phyloP scores from a whole-genome alignment of 2,329 filamentous ascomycete genomes.

The Hymenoscyphus albidus region DNA sequence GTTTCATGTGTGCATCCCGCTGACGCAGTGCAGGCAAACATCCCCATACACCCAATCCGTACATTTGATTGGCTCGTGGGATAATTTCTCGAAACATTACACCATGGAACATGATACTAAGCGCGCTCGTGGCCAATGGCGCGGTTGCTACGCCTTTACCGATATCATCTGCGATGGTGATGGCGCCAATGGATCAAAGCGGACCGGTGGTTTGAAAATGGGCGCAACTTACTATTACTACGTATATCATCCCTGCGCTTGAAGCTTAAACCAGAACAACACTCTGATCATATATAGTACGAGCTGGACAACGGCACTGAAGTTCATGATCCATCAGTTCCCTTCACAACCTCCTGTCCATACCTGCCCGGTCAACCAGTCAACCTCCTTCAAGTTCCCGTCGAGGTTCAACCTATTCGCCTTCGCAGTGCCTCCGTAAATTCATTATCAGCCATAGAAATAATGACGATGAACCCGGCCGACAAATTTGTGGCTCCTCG shows the following conservation, averaged over 20 bases:
- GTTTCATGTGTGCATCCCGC: slow-evolving; percentile 13
- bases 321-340: slow-evolving; percentile 66
- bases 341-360: slow-evolving; percentile 75
- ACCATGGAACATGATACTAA: slow-evolving; percentile 75
- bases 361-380: slow-evolving; percentile 83
- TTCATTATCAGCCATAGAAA: slow-evolving; percentile 54
- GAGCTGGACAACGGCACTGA: slow-evolving; percentile 76
- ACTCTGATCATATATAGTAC: slow-evolving; percentile 55
- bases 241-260: slow-evolving; percentile 50
- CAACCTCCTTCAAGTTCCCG: slow-evolving; percentile 78
- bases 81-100: slow-evolving; percentile 81
- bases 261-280: slow-evolving; percentile 31
- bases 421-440: slow-evolving; percentile 63
- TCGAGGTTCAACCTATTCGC: slow-evolving; percentile 56
- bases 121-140: slow-evolving; percentile 74
- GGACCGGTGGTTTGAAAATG: slow-evolving; percentile 83
- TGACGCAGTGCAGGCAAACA: slow-evolving; percentile 48
- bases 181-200: slow-evolving; percentile 48
- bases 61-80: slow-evolving; percentile 86
- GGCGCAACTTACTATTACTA: slow-evolving; percentile 95
- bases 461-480: slow-evolving; percentile 72
- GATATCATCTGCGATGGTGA: slow-evolving; percentile 79
- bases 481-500: slow-evolving; percentile 72
- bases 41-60: slow-evolving; percentile 63
- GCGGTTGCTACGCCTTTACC: slow-evolving; percentile 80